phyloP scores from a whole-genome alignment of 306 rosid genomes.

The Bauhinia variegata region DNA sequence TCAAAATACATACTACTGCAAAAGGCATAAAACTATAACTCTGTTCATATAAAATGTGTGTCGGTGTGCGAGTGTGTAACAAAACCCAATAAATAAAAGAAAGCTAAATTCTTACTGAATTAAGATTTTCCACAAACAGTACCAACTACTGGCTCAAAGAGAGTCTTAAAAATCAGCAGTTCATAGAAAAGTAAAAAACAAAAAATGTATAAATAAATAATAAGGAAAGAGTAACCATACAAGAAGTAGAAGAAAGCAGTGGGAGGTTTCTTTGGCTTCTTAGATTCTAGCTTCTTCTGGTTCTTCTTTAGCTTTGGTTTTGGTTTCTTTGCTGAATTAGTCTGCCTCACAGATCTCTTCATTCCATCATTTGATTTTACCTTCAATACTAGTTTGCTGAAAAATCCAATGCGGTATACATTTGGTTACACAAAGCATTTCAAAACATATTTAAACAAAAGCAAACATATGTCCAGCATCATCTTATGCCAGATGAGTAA shows the following conservation, averaged over 20 bases:
- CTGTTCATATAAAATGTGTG: too few relatives aligned
- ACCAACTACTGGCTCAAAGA: slow-evolving; percentile 4
- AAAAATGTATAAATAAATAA: slow-evolving; percentile 17
- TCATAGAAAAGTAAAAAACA: slow-evolving; percentile 25
- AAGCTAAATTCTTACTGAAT: background rate
- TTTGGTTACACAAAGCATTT: slow-evolving; percentile 16
- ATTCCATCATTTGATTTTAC: slow-evolving; percentile 50
- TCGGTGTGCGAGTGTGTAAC: too few relatives aligned
- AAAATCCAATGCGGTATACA: slow-evolving; percentile 31
- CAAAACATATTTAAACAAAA: slow-evolving; percentile 12
- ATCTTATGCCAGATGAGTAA: slow-evolving; percentile 3
- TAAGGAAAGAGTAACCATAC: slow-evolving; percentile 46
- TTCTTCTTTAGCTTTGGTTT: slow-evolving; percentile 64
- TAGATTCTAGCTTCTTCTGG: slow-evolving; percentile 60
- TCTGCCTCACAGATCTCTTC: slow-evolving; percentile 37
- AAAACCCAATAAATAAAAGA: background rate
- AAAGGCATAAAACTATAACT: slow-evolving; percentile 14
- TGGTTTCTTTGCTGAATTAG: slow-evolving; percentile 48
- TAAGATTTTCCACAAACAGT: slow-evolving; percentile 22
- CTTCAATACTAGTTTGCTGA: slow-evolving; percentile 63
- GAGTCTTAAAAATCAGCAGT: slow-evolving; percentile 12
- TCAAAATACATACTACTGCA: slow-evolving; percentile 13
- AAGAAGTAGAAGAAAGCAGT: slow-evolving; percentile 96
- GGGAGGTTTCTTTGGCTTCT: slow-evolving; percentile 96
- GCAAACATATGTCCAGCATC: background rate